These are phyloP conservation scores for Penicillium sp. DNA, from an alignment of 2,329 filamentous ascomycete species.

Conservation along the genomic window DNA sequence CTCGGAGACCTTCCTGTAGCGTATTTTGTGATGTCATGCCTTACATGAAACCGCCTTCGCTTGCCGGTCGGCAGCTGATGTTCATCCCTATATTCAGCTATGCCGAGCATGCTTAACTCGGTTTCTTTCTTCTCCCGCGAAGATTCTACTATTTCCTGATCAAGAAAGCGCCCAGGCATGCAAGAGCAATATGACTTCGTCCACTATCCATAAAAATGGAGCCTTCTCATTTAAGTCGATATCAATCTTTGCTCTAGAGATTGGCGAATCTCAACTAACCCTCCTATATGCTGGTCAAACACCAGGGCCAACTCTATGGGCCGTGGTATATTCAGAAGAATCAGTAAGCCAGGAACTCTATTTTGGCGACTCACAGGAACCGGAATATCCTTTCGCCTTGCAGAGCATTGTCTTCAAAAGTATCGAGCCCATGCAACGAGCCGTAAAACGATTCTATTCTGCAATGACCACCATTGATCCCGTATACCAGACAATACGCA, in stretches of 20 bases:
- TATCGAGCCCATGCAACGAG: neutral
- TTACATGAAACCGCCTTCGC: neutral
- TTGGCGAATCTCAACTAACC: neutral
- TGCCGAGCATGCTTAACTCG: neutral
- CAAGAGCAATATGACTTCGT: neutral
- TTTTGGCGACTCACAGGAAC: constrained; percentile 8
- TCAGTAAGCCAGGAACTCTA: neutral
- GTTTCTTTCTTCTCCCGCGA: neutral
- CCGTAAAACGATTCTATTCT: constrained; percentile 4
- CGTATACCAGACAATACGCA: constrained; percentile 8
- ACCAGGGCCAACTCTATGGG: neutral
- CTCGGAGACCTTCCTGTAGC: neutral
- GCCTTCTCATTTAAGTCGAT: neutral
- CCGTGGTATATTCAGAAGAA: neutral
- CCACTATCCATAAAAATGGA: neutral
- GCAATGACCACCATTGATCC: constrained; percentile 1
- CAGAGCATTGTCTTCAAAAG: neutral
- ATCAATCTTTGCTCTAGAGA: constrained; percentile 3
- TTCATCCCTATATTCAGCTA: constrained; percentile 2
- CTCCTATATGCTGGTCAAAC: neutral
- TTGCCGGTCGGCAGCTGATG: neutral
- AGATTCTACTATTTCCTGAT: neutral
- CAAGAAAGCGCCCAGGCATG: neutral
- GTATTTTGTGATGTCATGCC: neutral
- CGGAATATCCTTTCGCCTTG: neutral